Percentiles rank a stretch among this genome's conserved stretches.
These are phyloP conservation scores for Leccinum broughii DNA, from an alignment of 768 basidiomycete genomes.

Conservation along the genomic window DNA sequence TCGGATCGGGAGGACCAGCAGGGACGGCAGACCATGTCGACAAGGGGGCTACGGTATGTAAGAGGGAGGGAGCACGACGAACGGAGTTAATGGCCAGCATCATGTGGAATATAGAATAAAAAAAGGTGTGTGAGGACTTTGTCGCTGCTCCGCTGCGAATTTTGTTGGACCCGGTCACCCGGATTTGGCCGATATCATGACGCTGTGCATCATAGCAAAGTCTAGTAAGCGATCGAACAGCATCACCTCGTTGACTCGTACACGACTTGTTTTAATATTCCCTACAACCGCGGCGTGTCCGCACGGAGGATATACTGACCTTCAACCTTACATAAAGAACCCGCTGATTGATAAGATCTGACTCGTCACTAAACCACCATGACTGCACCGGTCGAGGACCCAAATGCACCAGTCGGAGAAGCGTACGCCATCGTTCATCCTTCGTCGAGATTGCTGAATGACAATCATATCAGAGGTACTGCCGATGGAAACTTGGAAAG, in stretches of 20 bases:
- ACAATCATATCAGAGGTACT: slow-evolving; percentile 5
- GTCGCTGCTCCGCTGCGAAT: background rate
- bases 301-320: slow-evolving; percentile 5
- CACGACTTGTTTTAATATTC: too few relatives aligned
- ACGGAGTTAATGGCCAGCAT: slow-evolving; percentile 47
- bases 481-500: slow-evolving; percentile 11
- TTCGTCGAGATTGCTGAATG: background rate
- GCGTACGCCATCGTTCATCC: slow-evolving; percentile 4
- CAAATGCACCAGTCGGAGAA: slow-evolving; percentile 2
- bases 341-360: slow-evolving; percentile 25
- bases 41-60: slow-evolving; percentile 41
- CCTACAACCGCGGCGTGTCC: too few relatives aligned
- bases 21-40: slow-evolving; percentile 83
- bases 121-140: slow-evolving; percentile 2
- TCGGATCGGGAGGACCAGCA: slow-evolving; percentile 90
- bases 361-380: slow-evolving; percentile 15
- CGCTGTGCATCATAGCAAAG: slow-evolving; percentile 1
- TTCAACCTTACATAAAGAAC: slow-evolving; percentile 22
- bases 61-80: slow-evolving; percentile 49
- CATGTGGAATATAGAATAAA: background rate
- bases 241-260: too few relatives aligned
- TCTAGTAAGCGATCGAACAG: background rate
- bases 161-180: slow-evolving; percentile 4
- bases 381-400: slow-evolving; percentile 8
- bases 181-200: slow-evolving; percentile 17